Evolutionary conservation across 192 early-diverging fungal species (phyloP), one percentile per base, ranked within the genome.

Genomic region (Backusella mclennaniae): DNA sequence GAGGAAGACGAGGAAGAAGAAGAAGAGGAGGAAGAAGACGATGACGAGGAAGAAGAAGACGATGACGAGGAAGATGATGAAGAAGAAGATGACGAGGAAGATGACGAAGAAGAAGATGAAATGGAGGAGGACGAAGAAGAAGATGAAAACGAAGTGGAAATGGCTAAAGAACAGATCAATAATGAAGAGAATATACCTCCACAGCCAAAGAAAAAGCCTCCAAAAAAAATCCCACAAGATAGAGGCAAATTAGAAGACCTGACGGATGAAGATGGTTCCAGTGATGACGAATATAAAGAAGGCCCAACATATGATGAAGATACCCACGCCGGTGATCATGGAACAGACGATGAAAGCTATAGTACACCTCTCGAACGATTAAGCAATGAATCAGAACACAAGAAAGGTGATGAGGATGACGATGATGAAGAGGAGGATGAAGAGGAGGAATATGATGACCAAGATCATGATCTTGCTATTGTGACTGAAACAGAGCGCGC

Each of bases 1-100:
- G 82, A 81, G 0, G 78, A 79, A 15, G 80, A 87, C 6, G 83
- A 73, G 4, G 80, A 76, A 23, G 77, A 77, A 39, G 73, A 49
- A 1, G 84, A 73, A 3, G 72, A 73, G 0, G 72, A 73, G 1
- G 72, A 73, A 6, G 73, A 73, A 3, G 73, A 74, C 0, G 73
- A 74, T 0, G 73, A 74, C 0, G 79, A 86, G 4, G 74, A 69
- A 0, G 77, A 83, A 68, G 82, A 82, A 6, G 77, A 80, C 31
- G 77, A 75, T 14, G 44, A 72, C 8, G 73, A 41, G 0, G 56
- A 39, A 0, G 56, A 73, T 15, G 73, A 73, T 11, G 82, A 80
- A 1, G 77, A 79, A 23, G 81, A 86, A 19, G 77, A 73, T 0
- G 76, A 82, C 38, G 38, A 39, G 2, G 82, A 82, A 53, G 73